Evolutionary conservation across 768 basidiomycete genomes (phyloP), one percentile per base, ranked within the genome.

Genomic region (Tylopilus cervinicoccineus): DNA sequence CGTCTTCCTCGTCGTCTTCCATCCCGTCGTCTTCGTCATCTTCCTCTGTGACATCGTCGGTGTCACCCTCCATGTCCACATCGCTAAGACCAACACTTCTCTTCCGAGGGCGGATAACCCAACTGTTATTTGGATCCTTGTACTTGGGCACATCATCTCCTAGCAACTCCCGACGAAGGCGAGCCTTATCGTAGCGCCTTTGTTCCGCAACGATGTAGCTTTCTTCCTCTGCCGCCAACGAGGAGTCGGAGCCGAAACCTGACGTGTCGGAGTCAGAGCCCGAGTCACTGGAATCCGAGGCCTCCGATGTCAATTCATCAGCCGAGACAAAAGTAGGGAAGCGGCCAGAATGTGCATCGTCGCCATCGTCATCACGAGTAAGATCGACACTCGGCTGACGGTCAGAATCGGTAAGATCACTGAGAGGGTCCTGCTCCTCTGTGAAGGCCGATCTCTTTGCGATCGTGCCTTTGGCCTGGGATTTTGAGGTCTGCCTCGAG

Each of bases 321-420:
- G 84, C 84, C 24, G 82, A 78, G 23, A 87, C 72, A 61, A 87
- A 86, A 20, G 83, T 86, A 12, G 85, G 85, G 62, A 83, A 81
- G 41, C 67, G 71, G 38, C 57, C 65, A 5, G 70, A 70, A 11
- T 62, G 67, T 16, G 45, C 56, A 45, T 70, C 70, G 38, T 60
- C 59, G 13, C 54, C 61, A 29, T 65, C 60, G 46, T 64, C 58
- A 51, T 63, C 56, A 29, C 57, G 63, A 48, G 38, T 57, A 38
- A 67, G 59, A 51, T 73, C 69, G 45, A 67, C 58, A 48, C 66
- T 73, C 68, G 64, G 49, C 69, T 65, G 40, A 68, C 50, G 58
- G 53, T 66, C 58, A 55, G 53, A 56, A 45, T 61, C 61, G 9
- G 54, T 38, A 7, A 61, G 59, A 29, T 57, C 54, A 42, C 43